Conservation (phyloP, 805 yeast genomes). For the Ogataea allantospora region DNA sequence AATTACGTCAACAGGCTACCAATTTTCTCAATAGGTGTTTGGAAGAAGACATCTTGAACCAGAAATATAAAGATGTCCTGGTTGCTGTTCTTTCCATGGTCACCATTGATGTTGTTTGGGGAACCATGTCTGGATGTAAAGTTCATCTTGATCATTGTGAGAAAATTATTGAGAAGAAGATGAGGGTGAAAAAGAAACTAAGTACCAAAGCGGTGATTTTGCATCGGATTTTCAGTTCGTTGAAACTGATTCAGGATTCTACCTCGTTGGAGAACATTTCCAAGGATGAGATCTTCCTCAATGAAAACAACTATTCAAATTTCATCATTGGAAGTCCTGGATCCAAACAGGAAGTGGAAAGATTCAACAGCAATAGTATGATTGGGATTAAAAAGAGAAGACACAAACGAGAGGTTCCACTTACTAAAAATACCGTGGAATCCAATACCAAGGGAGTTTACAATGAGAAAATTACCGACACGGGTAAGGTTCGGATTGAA, state of each 20-base stretch:
- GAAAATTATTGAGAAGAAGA: conserved; percentile 65
- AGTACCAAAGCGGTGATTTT: conserved; percentile 74
- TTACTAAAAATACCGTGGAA: background rate
- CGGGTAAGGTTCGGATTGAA: conserved; percentile 49
- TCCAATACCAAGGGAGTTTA: conserved; percentile 33
- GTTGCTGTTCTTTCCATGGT: conserved; percentile 85
- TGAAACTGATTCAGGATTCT: conserved; percentile 75
- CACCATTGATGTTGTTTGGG: conserved; percentile 86
- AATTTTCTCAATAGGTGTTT: conserved; percentile 61
- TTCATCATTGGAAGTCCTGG: conserved; percentile 33
- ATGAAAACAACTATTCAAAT: conserved; percentile 34
- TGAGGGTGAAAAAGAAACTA: conserved; percentile 60
- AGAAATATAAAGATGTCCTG: conserved; percentile 79
- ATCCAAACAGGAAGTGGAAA: conserved; percentile 27
- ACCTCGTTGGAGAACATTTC: conserved; percentile 48
- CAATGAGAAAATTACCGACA: conserved; percentile 42
- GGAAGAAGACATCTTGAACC: conserved; percentile 48
- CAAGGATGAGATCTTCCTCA: conserved; percentile 35
- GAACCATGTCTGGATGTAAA: conserved; percentile 83
- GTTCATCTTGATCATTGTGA: conserved; percentile 76
- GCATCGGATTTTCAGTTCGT: conserved; percentile 74
- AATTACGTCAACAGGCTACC: conserved; percentile 72
- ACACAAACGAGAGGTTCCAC: conserved; percentile 3
- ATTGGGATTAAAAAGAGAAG: conserved; percentile 25
- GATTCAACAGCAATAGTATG: conserved; percentile 22